Conservation (phyloP, 1,284 basidiomycete species). For the Puccinia hordei region DNA sequence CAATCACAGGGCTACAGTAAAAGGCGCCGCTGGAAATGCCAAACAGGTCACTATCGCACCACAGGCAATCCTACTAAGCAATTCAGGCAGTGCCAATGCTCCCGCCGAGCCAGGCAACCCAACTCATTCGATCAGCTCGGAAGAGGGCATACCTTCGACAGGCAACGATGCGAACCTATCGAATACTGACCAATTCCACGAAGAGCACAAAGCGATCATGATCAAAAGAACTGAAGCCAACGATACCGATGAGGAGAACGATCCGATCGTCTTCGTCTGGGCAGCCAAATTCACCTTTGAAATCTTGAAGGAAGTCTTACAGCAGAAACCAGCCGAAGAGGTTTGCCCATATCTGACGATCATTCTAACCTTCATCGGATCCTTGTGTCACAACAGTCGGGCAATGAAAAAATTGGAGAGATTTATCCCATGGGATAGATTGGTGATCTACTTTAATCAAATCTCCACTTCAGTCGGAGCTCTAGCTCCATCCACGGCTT, state of each 20-base stretch:
- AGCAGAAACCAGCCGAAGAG: constrained; percentile 15
- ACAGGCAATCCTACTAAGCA: constrained; percentile 41
- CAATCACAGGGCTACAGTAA: background rate
- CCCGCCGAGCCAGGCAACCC: background rate
- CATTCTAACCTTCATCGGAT: constrained; percentile 82
- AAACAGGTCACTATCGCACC: constrained; percentile 33
- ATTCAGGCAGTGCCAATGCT: constrained; percentile 21
- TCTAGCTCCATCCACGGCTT: constrained; percentile 65
- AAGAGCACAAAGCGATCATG: constrained; percentile 31
- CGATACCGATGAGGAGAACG: constrained; percentile 57
- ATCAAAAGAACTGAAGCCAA: constrained; percentile 28
- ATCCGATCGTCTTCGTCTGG: constrained; percentile 69
- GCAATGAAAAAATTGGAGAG: constrained; percentile 71
- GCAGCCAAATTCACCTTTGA: constrained; percentile 78
- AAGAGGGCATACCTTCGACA: constrained; percentile 21
- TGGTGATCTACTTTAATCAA: constrained; percentile 59
- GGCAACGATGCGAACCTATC: background rate
- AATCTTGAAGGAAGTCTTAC: constrained; percentile 74
- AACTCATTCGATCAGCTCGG: constrained; percentile 34
- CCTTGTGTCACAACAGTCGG: constrained; percentile 69
- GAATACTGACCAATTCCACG: constrained; percentile 2
- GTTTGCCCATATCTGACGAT: constrained; percentile 77
- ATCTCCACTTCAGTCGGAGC: constrained; percentile 58
- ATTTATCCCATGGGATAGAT: constrained; percentile 78
- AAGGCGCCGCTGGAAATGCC: constrained; percentile 52